Conservation (phyloP, 192 early-diverging fungal genomes). For the Umbelopsis sp. region DNA sequence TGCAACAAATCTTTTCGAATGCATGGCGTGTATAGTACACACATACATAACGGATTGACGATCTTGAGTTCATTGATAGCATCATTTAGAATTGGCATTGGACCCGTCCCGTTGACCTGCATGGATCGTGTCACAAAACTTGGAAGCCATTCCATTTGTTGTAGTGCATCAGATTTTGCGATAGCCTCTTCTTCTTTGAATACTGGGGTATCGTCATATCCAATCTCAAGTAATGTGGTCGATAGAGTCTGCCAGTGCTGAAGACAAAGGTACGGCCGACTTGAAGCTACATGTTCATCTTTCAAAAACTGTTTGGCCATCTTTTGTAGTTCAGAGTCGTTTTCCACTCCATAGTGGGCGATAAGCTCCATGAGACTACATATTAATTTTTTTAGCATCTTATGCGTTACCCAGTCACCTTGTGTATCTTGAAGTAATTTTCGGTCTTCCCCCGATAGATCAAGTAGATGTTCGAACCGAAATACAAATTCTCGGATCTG, state of each 20-base stretch:
- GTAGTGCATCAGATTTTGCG: not conserved
- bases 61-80: not conserved
- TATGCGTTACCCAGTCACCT: not conserved
- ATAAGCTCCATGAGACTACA: not conserved
- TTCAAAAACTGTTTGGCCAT: not conserved
- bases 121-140: conserved; percentile 16
- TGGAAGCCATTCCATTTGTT: conserved; percentile 12
- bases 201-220: not conserved
- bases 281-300: not conserved
- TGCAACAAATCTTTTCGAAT: conserved; percentile 5
- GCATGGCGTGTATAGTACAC: not conserved
- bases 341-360: not conserved
- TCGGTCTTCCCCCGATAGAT: not conserved
- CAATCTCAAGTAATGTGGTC: not conserved
- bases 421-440: not conserved
- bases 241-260: not conserved
- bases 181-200: conserved; percentile 7
- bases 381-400: conserved; percentile 6
- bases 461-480: not conserved
- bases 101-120: conserved; percentile 10
- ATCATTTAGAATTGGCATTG: not conserved
- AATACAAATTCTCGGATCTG: conserved; percentile 13
- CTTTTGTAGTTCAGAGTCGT: not conserved
- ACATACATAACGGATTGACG: not conserved
- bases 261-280: not conserved